phyloP scores from a whole-genome alignment of 139 green algal species.

The Gonium pectorale region DNA sequence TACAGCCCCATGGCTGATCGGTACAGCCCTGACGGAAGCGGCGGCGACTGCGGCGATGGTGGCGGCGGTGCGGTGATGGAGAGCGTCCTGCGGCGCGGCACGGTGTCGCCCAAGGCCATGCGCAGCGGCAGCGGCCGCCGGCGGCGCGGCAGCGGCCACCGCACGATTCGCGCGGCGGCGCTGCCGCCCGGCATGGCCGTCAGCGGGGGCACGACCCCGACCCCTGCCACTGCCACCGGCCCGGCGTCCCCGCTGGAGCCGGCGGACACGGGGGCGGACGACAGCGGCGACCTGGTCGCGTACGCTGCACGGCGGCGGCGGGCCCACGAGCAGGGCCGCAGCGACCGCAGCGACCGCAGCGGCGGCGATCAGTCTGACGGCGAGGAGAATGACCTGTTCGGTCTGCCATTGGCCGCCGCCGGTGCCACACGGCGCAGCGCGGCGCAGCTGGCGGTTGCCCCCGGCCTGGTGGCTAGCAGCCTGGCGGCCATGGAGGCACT shows the following conservation, averaged over 20 bases:
- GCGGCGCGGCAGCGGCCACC: neutral
- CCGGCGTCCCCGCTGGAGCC: neutral
- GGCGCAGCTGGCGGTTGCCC: neutral
- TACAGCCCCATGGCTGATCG: neutral
- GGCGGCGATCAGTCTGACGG: neutral
- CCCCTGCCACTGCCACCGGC: neutral
- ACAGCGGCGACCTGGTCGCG: neutral
- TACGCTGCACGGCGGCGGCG: neutral
- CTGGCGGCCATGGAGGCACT: conserved; percentile 33
- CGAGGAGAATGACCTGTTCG: neutral
- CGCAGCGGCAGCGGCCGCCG: neutral
- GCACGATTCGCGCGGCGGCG: neutral
- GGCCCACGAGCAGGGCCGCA: neutral
- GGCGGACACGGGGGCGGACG: neutral
- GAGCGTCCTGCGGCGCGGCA: conserved; percentile 7
- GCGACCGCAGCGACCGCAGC: neutral
- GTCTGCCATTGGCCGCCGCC: too few species aligned
- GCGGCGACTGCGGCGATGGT: neutral
- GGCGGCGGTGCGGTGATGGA: neutral
- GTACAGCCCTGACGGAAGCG: neutral
- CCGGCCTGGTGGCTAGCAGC: neutral
- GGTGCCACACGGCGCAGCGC: too few species aligned
- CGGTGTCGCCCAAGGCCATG: neutral
- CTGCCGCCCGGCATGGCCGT: neutral
- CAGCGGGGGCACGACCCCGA: neutral